phyloP scores from a whole-genome alignment of 2,329 filamentous ascomycete genomes.

The Didymella glomerata region DNA sequence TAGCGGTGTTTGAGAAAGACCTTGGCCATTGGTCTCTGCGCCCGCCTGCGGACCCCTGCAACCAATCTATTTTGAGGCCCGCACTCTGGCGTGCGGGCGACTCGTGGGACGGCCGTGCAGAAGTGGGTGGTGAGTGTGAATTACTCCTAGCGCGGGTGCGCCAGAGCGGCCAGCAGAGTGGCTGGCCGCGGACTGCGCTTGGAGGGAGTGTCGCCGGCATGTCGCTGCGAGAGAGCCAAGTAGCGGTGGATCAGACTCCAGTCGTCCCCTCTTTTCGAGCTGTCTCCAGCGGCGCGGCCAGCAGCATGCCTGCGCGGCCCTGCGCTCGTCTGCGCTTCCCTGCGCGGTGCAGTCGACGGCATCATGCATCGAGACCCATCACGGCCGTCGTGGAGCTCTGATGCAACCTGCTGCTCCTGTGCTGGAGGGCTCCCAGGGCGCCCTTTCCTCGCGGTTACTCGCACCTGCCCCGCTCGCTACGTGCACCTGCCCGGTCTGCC shows the following conservation, averaged over 20 bases:
- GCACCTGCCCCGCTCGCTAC: constrained; percentile 21
- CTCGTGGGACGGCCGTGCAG: constrained; percentile 25
- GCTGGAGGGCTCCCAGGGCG: constrained; percentile 8
- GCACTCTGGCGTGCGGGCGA: constrained; percentile 35
- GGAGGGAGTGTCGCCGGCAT: constrained; percentile 6
- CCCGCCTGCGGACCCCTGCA: constrained; percentile 21
- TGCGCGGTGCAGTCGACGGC: constrained; percentile 14
- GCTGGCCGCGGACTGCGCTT: constrained; percentile 9
- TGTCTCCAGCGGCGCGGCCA: constrained; percentile 11
- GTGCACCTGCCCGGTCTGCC: constrained; percentile 12
- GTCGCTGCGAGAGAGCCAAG: constrained; percentile 9
- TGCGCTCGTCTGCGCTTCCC: constrained; percentile 7
- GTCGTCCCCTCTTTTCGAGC: constrained; percentile 3
- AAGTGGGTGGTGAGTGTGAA: constrained; percentile 25
- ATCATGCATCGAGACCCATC: constrained; percentile 25
- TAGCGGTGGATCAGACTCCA: constrained; percentile 20
- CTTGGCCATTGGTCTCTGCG: constrained; percentile 23
- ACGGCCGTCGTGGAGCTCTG: constrained; percentile 16
- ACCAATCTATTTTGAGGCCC: constrained; percentile 26
- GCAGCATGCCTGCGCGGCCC: constrained; percentile 11
- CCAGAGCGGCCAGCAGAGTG: constrained; percentile 1
- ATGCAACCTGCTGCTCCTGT: constrained; percentile 1
- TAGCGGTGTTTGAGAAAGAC: constrained; percentile 46
- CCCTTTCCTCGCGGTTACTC: constrained; percentile 18
- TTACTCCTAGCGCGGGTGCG: constrained; percentile 10